phyloP scores from a whole-genome alignment of 139 green algal genomes.

The Chlamydomonas sp. region DNA sequence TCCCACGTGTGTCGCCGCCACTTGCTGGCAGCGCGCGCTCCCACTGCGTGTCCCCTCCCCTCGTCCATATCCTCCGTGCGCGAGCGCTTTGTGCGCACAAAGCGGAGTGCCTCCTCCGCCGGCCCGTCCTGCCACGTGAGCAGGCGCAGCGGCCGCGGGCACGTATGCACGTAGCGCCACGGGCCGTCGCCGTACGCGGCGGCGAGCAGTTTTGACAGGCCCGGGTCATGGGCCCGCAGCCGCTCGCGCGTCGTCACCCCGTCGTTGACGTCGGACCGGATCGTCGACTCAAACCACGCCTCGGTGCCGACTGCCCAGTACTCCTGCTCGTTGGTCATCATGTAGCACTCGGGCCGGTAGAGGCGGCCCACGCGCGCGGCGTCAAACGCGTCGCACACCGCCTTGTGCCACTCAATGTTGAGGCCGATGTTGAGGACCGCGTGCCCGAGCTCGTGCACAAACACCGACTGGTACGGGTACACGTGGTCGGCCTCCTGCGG shows the following conservation, averaged over 20 bases:
- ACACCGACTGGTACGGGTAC: conserved; percentile 40
- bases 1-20: too few relatives aligned
- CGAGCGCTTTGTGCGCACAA: too few relatives aligned
- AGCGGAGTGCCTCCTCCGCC: too few relatives aligned
- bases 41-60: too few relatives aligned
- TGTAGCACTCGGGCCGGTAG: conserved; percentile 35
- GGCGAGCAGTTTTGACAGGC: conserved; percentile 47
- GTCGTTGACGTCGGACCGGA: conserved; percentile 56
- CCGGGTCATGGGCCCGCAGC: conserved; percentile 48
- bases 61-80: too few relatives aligned
- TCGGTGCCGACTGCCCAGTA: conserved; percentile 68
- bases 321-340: conserved; percentile 62
- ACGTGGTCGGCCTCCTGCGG: not conserved
- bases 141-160: too few relatives aligned
- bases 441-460: conserved; percentile 42
- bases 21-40: too few relatives aligned
- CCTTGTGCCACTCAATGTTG: not conserved
- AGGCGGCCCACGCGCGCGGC: conserved; percentile 4
- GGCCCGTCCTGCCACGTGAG: too few relatives aligned
- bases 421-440: conserved; percentile 44
- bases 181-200: conserved; percentile 27
- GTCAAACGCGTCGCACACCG: conserved; percentile 5
- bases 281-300: conserved; percentile 65
- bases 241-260: conserved; percentile 55
- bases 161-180: conserved; percentile 30